Evolutionary conservation across 2,329 filamentous ascomycete species (phyloP).

Genomic region (Talaromyces sp.): DNA sequence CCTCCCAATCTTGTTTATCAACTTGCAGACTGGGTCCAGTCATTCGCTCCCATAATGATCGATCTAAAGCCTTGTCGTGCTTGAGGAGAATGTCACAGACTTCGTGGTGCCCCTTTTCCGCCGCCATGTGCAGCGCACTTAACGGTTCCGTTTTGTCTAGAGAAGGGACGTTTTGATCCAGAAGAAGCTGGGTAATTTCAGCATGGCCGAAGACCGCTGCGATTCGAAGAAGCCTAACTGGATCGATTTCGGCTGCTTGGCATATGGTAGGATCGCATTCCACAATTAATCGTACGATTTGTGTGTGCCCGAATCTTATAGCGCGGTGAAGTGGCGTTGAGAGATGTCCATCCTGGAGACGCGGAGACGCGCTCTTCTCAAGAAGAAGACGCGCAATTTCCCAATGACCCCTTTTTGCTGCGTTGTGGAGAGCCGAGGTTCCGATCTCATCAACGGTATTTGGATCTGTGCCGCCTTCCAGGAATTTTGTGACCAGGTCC

Average conservation of each 20-base stretch:
- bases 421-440: slow-evolving; percentile 11
- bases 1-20: background rate
- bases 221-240: background rate
- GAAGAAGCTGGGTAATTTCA: slow-evolving; percentile 6
- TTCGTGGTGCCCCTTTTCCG: slow-evolving; percentile 5
- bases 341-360: background rate
- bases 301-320: background rate
- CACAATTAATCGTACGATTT: slow-evolving; percentile 4
- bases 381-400: slow-evolving; percentile 8
- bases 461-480: slow-evolving; percentile 8
- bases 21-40: slow-evolving; percentile 6
- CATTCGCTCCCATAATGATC: slow-evolving; percentile 4
- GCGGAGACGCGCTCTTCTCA: slow-evolving; percentile 3
- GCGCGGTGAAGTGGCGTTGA: slow-evolving; percentile 1
- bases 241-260: background rate
- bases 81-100: slow-evolving; percentile 8
- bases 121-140: slow-evolving; percentile 2
- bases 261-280: slow-evolving; percentile 2
- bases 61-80: slow-evolving; percentile 3
- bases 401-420: slow-evolving; percentile 9
- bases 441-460: slow-evolving; percentile 10
- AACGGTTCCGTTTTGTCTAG: background rate
- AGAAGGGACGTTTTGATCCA: background rate
- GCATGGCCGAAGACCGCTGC: background rate
- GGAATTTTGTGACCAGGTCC: slow-evolving; percentile 6